phyloP scores from a whole-genome alignment of 306 rosid genomes.

The Cucumis sativus region DNA sequence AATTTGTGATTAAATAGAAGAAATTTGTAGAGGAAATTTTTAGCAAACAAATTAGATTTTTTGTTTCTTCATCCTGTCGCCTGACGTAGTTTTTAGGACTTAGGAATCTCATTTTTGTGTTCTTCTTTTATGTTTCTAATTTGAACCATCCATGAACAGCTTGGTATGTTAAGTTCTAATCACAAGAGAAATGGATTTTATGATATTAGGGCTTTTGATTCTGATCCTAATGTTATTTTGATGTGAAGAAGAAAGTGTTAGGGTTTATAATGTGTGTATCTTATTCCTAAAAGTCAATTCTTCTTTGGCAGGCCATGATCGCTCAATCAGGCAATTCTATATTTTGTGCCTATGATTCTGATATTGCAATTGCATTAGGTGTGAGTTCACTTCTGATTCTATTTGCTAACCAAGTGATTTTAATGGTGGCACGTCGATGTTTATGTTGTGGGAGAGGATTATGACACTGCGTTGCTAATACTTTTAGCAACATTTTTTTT shows the following conservation, averaged over 20 bases:
- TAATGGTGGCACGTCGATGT: constrained; percentile 57
- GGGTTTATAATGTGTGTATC: neutral
- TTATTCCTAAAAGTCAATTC: neutral
- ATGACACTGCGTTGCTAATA: constrained; percentile 31
- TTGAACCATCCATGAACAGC: neutral
- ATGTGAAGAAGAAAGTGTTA: neutral
- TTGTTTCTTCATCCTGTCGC: neutral
- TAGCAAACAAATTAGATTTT: neutral
- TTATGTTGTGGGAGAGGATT: constrained; percentile 71
- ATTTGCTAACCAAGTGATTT: constrained; percentile 52
- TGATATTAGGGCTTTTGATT: neutral
- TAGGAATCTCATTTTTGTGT: neutral
- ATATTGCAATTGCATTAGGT: constrained; percentile 70
- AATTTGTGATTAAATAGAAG: neutral
- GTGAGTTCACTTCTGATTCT: constrained; percentile 63
- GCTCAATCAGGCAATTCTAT: neutral
- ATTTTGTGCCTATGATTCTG: constrained; percentile 57
- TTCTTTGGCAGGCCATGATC: constrained; percentile 34
- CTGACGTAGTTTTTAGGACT: neutral
- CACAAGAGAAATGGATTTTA: neutral
- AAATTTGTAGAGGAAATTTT: neutral
- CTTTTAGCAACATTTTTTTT: too few relatives aligned
- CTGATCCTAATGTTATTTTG: neutral
- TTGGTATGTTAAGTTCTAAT: neutral
- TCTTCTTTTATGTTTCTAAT: neutral